Conservation (phyloP, 495 filamentous ascomycete genomes). For the Jackrogersella minutella region DNA sequence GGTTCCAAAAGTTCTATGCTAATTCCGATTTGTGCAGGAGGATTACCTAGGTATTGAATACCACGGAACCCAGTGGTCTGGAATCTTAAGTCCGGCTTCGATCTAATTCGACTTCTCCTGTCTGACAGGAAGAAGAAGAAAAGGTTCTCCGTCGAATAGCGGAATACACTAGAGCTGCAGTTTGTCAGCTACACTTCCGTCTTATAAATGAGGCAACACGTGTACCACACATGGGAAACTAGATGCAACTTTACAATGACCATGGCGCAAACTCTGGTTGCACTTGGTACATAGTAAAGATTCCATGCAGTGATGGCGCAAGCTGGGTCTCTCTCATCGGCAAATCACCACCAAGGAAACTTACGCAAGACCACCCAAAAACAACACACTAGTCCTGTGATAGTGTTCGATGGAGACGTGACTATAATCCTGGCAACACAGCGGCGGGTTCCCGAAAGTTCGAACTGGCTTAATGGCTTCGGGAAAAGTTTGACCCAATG, state of each 20-base stretch:
- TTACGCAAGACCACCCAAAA: slow-evolving; percentile 27
- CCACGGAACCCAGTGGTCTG: slow-evolving; percentile 1
- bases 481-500: slow-evolving; percentile 3
- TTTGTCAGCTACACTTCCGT: slow-evolving; percentile 22
- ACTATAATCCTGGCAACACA: slow-evolving; percentile 23
- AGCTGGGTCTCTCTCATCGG: neutral
- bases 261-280: neutral
- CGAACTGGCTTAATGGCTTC: slow-evolving; percentile 2
- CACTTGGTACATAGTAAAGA: slow-evolving; percentile 17
- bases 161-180: neutral
- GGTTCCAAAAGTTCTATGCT: slow-evolving; percentile 9
- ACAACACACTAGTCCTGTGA: slow-evolving; percentile 24
- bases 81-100: slow-evolving; percentile 17
- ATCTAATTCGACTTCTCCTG: slow-evolving; percentile 11
- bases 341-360: slow-evolving; percentile 30
- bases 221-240: neutral
- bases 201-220: slow-evolving; percentile 14
- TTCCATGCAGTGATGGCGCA: slow-evolving; percentile 15
- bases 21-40: slow-evolving; percentile 29
- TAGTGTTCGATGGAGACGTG: slow-evolving; percentile 18
- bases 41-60: neutral
- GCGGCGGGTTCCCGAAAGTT: neutral
- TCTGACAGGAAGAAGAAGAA: neutral
- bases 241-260: neutral
- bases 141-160: slow-evolving; percentile 1